Conservation (phyloP, 2,329 filamentous ascomycete genomes). For the Neofusicoccum laricinum region DNA sequence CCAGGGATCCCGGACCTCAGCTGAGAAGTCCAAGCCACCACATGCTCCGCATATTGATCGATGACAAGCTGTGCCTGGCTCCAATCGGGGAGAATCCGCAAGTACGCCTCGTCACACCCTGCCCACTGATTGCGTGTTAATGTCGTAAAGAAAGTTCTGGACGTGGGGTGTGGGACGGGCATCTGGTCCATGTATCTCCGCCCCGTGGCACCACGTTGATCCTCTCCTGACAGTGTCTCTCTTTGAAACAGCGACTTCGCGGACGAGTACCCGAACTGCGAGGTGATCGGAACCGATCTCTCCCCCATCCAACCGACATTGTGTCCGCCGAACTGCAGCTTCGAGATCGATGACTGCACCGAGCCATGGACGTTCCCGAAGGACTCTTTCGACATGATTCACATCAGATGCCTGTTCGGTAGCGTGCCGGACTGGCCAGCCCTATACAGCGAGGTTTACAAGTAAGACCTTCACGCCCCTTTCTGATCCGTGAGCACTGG, state of each 20-base stretch:
- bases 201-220: conserved; percentile 6
- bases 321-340: conserved; percentile 45
- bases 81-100: conserved; percentile 23
- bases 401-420: conserved; percentile 23
- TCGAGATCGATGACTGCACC: conserved; percentile 51
- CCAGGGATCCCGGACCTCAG: not conserved
- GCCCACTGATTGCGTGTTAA: not conserved
- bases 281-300: conserved; percentile 45
- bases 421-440: conserved; percentile 24
- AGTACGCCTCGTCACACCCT: conserved; percentile 16
- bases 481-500: not conserved
- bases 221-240: conserved; percentile 32
- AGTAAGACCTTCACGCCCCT: conserved; percentile 20
- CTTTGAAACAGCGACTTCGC: conserved; percentile 31
- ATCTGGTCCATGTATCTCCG: conserved; percentile 38
- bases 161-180: conserved; percentile 44
- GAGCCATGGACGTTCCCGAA: conserved; percentile 30
- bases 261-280: conserved; percentile 31
- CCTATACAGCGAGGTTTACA: conserved; percentile 23
- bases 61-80: conserved; percentile 25
- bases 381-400: conserved; percentile 25
- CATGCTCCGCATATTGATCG: conserved; percentile 25
- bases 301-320: conserved; percentile 44
- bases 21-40: conserved; percentile 23
- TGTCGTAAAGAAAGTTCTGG: conserved; percentile 32